phyloP scores from a whole-genome alignment of 1,284 basidiomycete genomes.

The Ustilago shanxiensis region DNA sequence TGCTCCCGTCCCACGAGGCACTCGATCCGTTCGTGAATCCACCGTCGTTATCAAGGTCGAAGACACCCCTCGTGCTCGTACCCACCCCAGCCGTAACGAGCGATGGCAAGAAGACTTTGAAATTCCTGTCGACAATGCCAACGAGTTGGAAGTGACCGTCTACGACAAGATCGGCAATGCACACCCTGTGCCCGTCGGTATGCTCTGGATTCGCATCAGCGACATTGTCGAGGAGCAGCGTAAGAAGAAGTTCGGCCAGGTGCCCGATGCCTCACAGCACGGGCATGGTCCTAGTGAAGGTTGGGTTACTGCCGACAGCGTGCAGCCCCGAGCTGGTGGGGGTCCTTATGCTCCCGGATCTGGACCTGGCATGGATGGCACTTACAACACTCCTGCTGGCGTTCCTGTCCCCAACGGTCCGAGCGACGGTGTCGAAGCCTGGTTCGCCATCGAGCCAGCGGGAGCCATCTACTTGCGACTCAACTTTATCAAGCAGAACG shows the following conservation, averaged over 20 bases:
- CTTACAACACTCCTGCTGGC: conserved; percentile 58
- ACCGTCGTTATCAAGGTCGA: conserved; percentile 95
- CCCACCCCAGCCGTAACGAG: conserved; percentile 92
- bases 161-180: conserved; percentile 87
- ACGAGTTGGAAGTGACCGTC: conserved; percentile 96
- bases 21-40: conserved; percentile 76
- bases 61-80: conserved; percentile 90
- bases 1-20: conserved; percentile 77
- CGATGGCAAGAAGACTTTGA: conserved; percentile 98
- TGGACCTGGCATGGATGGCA: conserved; percentile 32
- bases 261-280: conserved; percentile 48
- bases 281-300: conserved; percentile 63
- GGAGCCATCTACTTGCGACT: conserved; percentile 78
- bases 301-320: conserved; percentile 67
- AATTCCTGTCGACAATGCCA: conserved; percentile 95
- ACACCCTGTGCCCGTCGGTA: conserved; percentile 88
- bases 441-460: conserved; percentile 98
- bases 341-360: conserved; percentile 23
- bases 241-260: conserved; percentile 87
- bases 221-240: conserved; percentile 95
- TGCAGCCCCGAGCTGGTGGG: conserved; percentile 49
- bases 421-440: conserved; percentile 88
- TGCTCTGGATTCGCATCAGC: conserved; percentile 94
- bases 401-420: conserved; percentile 55
- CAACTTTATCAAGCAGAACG: conserved; percentile 72